phyloP scores from a whole-genome alignment of 768 basidiomycete genomes.

The Sistotremastrum suecicum region DNA sequence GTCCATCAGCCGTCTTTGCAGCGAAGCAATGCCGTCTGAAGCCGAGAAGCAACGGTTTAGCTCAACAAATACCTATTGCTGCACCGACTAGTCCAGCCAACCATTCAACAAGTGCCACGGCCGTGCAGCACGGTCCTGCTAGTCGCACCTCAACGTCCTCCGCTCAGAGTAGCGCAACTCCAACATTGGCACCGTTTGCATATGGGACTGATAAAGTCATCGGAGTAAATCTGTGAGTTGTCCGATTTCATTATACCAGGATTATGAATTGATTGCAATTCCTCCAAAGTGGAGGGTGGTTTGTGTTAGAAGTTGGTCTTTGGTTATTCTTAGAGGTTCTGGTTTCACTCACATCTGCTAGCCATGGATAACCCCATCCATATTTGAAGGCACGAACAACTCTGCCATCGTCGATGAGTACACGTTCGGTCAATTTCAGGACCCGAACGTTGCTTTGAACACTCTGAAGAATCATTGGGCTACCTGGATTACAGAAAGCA shows the following conservation, averaged over 20 bases:
- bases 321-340: background rate
- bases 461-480: slow-evolving; percentile 43
- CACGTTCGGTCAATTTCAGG: slow-evolving; percentile 42
- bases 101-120: no score
- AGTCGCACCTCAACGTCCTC: background rate
- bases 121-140: no score
- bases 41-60: no score
- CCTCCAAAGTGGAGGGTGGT: slow-evolving; percentile 41
- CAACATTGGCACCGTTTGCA: slow-evolving; percentile 22
- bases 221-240: slow-evolving; percentile 49
- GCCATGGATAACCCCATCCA: slow-evolving; percentile 72
- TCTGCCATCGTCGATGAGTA: slow-evolving; percentile 44
- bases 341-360: slow-evolving; percentile 12
- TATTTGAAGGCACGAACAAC: slow-evolving; percentile 51
- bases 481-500: slow-evolving; percentile 17
- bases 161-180: slow-evolving; percentile 6
- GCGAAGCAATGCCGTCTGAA: no score
- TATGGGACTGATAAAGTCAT: slow-evolving; percentile 33
- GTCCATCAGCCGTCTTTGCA: no score
- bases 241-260: background rate
- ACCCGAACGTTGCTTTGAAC: slow-evolving; percentile 25
- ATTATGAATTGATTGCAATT: slow-evolving; percentile 1
- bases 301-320: slow-evolving; percentile 38
- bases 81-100: no score
- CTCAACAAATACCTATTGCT: no score